Evolutionary conservation across 2,329 filamentous ascomycete genomes (phyloP), one percentile per base, ranked within the genome.

Genomic region (Drechmeria coniospora): DNA sequence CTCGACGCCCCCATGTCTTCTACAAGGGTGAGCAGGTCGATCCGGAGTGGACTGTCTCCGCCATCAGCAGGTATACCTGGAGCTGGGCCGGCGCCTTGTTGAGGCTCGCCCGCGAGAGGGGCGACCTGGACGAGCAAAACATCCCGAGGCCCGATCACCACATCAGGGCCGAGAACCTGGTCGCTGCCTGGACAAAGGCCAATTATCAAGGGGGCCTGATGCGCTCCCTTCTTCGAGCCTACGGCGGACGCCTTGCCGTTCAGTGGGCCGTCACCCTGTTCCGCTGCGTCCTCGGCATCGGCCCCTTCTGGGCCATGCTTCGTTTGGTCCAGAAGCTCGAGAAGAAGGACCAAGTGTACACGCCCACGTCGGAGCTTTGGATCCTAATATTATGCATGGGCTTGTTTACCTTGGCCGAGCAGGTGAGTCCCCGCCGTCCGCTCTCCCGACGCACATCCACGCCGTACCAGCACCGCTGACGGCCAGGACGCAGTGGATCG

Each of bases 231-330:
- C 38, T 75, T 4, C 46, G 60, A 23, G 64, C 66, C 1, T 75
- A 82, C 44, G 65, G 64, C 34, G 47, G 48, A 15, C 47, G 57
- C 1, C 58, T 86, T 21, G 38, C 59, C 2, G 30, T 68, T 7
- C 79, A 84, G 49, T 74, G 68, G 55, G 25, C 52, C 2, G 44
- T 79, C 6, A 71, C 69, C 9, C 33, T 70, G 1, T 34, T 61
- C 6, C 58, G 62, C 13, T 65, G 68, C 7, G 39, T 75, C 17
- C 40, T 78, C n/a, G 71, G 70, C 30, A 74, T 84, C 32, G 65
- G 69, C 0, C 80, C 80, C 1, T 80, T 82, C 42, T 69, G 75
- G 46, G 66, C 74, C 16, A 69, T 81, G 36, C 60, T 75, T 32
- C 65, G 68, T 25, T 64, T 87, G 9, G 61, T 87, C 13, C 60